These are phyloP conservation scores for Aureobasidium uvarum DNA, from an alignment of 2,329 filamentous ascomycete genomes.

Conservation along the genomic window DNA sequence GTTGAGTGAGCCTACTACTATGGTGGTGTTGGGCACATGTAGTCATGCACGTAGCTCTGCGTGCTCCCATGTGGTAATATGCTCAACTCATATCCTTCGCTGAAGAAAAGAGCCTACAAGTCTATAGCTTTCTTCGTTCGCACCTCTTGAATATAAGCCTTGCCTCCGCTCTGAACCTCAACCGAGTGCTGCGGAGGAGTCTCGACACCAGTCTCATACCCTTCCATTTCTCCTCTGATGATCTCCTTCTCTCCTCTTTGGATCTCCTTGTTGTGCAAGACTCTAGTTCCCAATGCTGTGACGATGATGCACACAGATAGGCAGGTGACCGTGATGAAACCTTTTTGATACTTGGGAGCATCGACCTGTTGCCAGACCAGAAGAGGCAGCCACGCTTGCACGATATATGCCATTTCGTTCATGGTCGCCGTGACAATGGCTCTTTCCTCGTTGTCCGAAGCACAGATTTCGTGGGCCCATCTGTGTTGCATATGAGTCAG, in stretches of 20 bases:
- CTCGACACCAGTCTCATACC: neutral
- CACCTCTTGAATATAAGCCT: neutral
- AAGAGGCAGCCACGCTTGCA: conserved; percentile 68
- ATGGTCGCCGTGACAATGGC: conserved; percentile 64
- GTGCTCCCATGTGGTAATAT: too few species aligned
- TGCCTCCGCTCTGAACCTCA: neutral
- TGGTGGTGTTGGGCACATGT: too few species aligned
- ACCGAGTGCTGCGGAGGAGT: neutral
- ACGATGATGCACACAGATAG: conserved; percentile 53
- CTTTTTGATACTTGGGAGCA: conserved; percentile 60
- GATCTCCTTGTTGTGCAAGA: neutral
- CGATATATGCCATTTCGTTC: conserved; percentile 68
- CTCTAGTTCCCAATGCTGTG: conserved; percentile 38
- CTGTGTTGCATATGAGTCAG: conserved; percentile 55
- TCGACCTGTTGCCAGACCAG: conserved; percentile 65
- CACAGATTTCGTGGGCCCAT: conserved; percentile 47
- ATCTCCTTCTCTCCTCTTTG: neutral
- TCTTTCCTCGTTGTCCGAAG: neutral
- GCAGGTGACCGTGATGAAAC: conserved; percentile 56
- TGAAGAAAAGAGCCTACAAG: neutral
- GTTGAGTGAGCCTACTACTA: too few species aligned
- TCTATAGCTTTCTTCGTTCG: neutral
- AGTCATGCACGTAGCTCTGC: too few species aligned
- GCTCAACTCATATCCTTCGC: too few species aligned
- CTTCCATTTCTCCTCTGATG: neutral